Evolutionary conservation across 2,329 filamentous ascomycete species (phyloP).

Genomic region (Diaporthe sp.): DNA sequence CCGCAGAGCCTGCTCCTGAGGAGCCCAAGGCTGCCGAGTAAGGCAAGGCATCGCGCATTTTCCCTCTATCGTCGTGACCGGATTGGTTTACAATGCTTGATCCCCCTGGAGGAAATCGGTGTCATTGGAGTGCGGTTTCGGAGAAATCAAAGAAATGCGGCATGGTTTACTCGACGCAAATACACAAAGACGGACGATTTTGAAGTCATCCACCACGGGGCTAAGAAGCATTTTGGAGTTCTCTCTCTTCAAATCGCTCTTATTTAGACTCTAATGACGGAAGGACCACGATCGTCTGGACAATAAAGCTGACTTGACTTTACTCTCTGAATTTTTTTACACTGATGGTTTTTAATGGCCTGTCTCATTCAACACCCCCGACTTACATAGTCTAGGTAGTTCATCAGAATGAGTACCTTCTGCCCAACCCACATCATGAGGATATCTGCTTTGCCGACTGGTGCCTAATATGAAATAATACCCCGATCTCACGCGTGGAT

Average conservation of each 20-base stretch:
- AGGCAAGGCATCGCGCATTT: constrained; percentile 51
- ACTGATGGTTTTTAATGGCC: constrained; percentile 35
- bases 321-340: constrained; percentile 46
- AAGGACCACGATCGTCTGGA: constrained; percentile 64
- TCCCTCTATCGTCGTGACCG: constrained; percentile 57
- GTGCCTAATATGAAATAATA: neutral
- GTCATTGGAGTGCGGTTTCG: constrained; percentile 74
- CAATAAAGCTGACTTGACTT: constrained; percentile 66
- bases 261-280: constrained; percentile 68
- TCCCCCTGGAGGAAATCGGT: constrained; percentile 66
- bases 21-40: constrained; percentile 80
- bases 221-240: constrained; percentile 63
- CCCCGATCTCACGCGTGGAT: neutral
- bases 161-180: constrained; percentile 67
- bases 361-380: constrained; percentile 35
- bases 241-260: constrained; percentile 59
- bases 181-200: constrained; percentile 56
- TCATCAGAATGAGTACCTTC: constrained; percentile 41
- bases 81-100: constrained; percentile 59
- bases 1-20: constrained; percentile 67
- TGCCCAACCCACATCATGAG: constrained; percentile 13
- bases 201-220: constrained; percentile 55
- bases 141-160: constrained; percentile 63
- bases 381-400: constrained; percentile 59
- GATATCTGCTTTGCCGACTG: neutral